Evolutionary conservation across 2,329 filamentous ascomycete genomes (phyloP), one percentile per base, ranked within the genome.

Genomic region (Sporothrix sp.): DNA sequence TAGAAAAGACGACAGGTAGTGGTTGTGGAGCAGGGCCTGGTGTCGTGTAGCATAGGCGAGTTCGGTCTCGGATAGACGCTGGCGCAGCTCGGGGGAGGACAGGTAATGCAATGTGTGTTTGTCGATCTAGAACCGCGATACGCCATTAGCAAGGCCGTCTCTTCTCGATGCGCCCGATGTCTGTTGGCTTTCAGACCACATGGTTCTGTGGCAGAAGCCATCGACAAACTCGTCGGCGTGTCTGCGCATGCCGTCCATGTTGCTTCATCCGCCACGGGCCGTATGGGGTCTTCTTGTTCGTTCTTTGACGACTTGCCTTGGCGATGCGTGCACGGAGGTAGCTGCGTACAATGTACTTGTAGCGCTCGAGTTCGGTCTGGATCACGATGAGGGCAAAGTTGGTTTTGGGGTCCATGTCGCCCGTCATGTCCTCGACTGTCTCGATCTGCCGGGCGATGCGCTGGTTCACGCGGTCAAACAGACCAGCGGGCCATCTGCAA

Each of bases 331-430:
- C 82, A 48, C 94, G 78, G 51, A 98, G 68, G 57, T 91, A 84
- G 57, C 85, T 85, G 54, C 93, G 78, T 16, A 97, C 78, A 20
- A 98, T 75, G 62, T 89, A 98, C 69, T 95, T 95, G 68, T 87
- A 94, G 40, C 93, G 77, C 65, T 96, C 90, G 50, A 98, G 78
- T 69, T 98, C 93, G 7, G 94, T 97, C 71, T 98, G 93, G 50
- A 96, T 82, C 55, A 98, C 85, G 44, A 96, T 95, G 62, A 97
- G 82, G 54, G 82, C 81, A 65, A 98, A 95, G 65, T 95, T 97
- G 57, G 87, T 84, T 66, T 86, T 89, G 42, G 90, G 85, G 61
- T 95, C 89, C 80, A 90, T 85, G 62, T 86, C 82, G 55, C 85
- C 85, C 11, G 85, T 91, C 75, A 90, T 78, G 52, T 67, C 66